Evolutionary conservation across 768 basidiomycete genomes (phyloP).

Genomic region (Boletus sp.): DNA sequence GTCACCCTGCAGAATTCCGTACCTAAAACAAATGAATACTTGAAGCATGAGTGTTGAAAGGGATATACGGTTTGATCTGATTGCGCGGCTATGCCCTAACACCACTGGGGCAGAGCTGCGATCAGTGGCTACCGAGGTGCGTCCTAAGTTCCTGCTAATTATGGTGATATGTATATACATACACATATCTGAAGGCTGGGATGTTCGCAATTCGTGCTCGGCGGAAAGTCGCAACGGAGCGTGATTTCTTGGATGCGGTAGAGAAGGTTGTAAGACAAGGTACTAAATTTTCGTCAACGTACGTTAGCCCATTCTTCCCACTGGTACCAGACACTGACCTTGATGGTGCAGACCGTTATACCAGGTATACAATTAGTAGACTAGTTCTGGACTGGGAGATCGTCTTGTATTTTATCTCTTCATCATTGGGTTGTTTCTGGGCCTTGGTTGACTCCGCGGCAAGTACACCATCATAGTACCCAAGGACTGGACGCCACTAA

Average conservation of each 20-base stretch:
- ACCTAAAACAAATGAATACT: neutral
- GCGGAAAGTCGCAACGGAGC: conserved; percentile 94
- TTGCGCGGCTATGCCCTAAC: conserved; percentile 95
- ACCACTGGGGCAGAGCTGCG: conserved; percentile 98
- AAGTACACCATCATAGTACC: too few species aligned
- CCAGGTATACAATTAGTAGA: conserved; percentile 86
- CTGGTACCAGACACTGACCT: neutral
- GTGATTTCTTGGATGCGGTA: conserved; percentile 96
- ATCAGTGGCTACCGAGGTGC: conserved; percentile 93
- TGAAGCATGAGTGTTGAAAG: conserved; percentile 94
- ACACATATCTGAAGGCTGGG: conserved; percentile 80
- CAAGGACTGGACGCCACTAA: too few species aligned
- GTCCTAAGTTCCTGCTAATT: conserved; percentile 12
- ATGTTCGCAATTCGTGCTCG: conserved; percentile 99
- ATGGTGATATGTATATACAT: conserved; percentile 88
- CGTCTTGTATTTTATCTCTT: conserved; percentile 18
- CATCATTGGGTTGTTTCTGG: neutral
- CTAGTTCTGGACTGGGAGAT: conserved; percentile 7
- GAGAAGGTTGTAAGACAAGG: conserved; percentile 99
- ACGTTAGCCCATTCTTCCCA: conserved; percentile 32
- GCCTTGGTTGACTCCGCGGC: neutral
- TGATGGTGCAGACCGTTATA: conserved; percentile 65
- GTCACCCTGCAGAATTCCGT: neutral
- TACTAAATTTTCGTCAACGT: conserved; percentile 97
- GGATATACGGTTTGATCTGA: conserved; percentile 96